Base-by-base conservation (phyloP, 805 yeast species). In the Metschnikowia lochheadii region DNA sequence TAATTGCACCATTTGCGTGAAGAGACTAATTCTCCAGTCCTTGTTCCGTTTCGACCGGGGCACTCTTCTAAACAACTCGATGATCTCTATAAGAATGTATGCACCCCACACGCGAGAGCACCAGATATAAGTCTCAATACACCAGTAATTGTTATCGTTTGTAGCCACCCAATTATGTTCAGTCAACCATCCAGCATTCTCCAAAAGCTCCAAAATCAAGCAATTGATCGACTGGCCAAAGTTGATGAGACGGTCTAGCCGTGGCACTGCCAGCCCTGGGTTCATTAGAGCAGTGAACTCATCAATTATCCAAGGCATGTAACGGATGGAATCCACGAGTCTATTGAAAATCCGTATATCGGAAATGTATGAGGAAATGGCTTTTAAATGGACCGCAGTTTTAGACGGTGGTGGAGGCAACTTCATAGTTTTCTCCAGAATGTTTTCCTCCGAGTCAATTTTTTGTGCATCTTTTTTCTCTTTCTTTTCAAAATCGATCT, bases 81-180 rank as follows among this genome's bases (percentile, higher is more conserved):
- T 38, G n/a, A 73, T 63, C 51, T 73, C 78, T 44, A 72, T 57
- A 13, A 65, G 52, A 14, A 73, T 52, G 52, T 73, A 73, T 2
- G 64, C 67, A 1, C 77, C 78, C 78, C 78, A 73, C 18, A 73
- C 69, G 44, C 77, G 61, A 23, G 72, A 70, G 54, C 75, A 67
- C 77, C 77, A 73, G 33, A 73, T 64, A 54, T 73, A 73, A 2
- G 77, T 67, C 48, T 67, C 73, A n/a, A 65, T 60, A 52, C 75
- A 69, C 77, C 77, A 73, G 54, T 62, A 68, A 44, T 52, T 52
- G 56, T 73, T 73, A 57, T 73, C 74, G 38, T 51, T 51, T 26
- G 77, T 73, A 26, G 73, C 73, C 10, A 73, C 64, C 75, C 76
- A 73, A 56, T 73, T 68, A 55, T 73, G 78, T 26, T 73, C 78